Conservation (phyloP, 805 yeast genomes). For the Cephaloascus albidus region DNA sequence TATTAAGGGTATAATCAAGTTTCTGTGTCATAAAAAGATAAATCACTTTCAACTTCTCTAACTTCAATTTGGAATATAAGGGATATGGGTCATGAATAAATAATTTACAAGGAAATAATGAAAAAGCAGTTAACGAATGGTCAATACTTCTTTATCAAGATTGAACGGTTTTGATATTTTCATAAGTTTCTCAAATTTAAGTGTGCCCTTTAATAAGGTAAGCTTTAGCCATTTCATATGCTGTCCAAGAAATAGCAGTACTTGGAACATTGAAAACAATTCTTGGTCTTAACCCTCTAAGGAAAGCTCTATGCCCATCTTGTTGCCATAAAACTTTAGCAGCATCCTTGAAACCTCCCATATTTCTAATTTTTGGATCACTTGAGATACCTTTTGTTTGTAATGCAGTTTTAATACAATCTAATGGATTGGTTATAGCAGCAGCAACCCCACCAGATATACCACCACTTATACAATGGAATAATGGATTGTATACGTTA, state of each 20-base stretch:
- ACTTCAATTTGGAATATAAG: too few relatives aligned
- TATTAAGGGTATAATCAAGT: too few relatives aligned
- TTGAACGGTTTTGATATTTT: too few relatives aligned
- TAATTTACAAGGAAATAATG: too few relatives aligned
- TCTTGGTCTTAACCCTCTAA: slow-evolving; percentile 84
- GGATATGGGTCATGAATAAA: too few relatives aligned
- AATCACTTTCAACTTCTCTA: too few relatives aligned
- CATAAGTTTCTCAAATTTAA: not conserved
- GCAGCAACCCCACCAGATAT: slow-evolving; percentile 94
- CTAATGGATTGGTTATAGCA: slow-evolving; percentile 89
- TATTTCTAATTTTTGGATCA: slow-evolving; percentile 36
- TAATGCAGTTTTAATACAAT: slow-evolving; percentile 83
- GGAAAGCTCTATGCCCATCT: slow-evolving; percentile 60
- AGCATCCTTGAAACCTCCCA: slow-evolving; percentile 65
- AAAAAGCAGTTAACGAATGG: too few relatives aligned
- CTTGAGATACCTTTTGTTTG: slow-evolving; percentile 67
- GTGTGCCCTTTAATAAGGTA: slow-evolving; percentile 27
- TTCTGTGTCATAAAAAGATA: too few relatives aligned
- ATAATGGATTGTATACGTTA: slow-evolving; percentile 73
- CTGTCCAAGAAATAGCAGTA: slow-evolving; percentile 96
- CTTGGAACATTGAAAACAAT: slow-evolving; percentile 89
- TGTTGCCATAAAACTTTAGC: slow-evolving; percentile 53
- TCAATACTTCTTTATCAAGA: too few relatives aligned
- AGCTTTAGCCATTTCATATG: slow-evolving; percentile 93
- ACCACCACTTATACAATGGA: slow-evolving; percentile 90